Evolutionary conservation across 345 rosid genomes (phyloP), one percentile per base, ranked within the genome.

Genomic region (Melastoma malabathricum): DNA sequence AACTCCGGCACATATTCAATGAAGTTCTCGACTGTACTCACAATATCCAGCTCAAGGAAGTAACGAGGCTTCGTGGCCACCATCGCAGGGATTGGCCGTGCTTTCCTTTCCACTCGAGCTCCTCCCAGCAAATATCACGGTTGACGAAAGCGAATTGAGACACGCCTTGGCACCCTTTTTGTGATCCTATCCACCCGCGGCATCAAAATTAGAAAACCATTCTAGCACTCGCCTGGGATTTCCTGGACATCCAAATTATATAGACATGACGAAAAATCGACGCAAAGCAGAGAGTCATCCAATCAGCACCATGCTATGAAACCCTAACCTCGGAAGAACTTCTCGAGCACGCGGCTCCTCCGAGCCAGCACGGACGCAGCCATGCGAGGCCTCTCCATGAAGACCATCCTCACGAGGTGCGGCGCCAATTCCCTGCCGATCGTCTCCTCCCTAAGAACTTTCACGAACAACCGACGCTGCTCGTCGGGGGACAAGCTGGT

Each of bases 11-110:
- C 85, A 46, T 90, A 66, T 48, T 84, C 78, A 0, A 86, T 58
- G 54, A 86, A 82, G 68, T 90, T 90, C 59, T 84, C 82, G 2
- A 90, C 67, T 2, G 96, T 90, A 38, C 68, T 62, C 46, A 68
- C 76, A 18, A 86, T 70, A 72, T 90, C 92, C 60, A 90, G 67
- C 68, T 90, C 98, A 39, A 90, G 94, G 68, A 90, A 77, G 57
- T 86, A 90, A 75, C 80, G 95, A 29, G 98, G 96, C 79, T 86
- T 90, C 0, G 96, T 84, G 2, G 96, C 96, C 49, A 90, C 93
- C 68, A 84, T 74, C 2, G 93, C 98, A 50, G 98, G 98, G 96
- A 92, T 41, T 90, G 98, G 17, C 98, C 98, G 41, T 90, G 96
- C 54, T 84, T 90, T 27, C 98, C 95, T 51, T 73, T 78, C 98